These are phyloP conservation scores for Coemansia sp. DNA, from an alignment of 192 early-diverging fungal genomes.

Conservation along the genomic window DNA sequence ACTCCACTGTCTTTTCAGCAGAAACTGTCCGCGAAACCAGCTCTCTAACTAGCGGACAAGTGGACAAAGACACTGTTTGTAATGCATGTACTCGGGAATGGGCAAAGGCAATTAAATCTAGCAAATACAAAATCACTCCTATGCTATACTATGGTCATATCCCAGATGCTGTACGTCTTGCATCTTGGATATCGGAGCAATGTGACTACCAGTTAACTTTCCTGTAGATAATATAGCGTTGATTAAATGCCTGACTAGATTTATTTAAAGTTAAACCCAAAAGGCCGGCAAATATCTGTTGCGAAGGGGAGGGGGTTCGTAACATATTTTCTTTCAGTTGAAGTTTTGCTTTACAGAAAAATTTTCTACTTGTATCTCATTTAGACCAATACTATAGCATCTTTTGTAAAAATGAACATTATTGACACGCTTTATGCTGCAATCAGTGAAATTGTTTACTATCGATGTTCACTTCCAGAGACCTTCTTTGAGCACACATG, in stretches of 20 bases:
- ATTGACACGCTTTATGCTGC: slow-evolving; percentile 26
- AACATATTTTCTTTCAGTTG: too few relatives aligned
- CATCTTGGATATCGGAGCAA: slow-evolving; percentile 48
- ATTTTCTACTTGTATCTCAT: neutral
- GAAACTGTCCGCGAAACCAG: slow-evolving; percentile 31
- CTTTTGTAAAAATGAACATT: slow-evolving; percentile 18
- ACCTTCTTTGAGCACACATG: slow-evolving; percentile 19
- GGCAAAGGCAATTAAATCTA: slow-evolving; percentile 21
- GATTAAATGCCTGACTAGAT: slow-evolving; percentile 5
- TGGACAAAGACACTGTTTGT: slow-evolving; percentile 22
- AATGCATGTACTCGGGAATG: slow-evolving; percentile 41
- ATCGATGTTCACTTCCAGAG: slow-evolving; percentile 42
- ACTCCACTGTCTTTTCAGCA: slow-evolving; percentile 32
- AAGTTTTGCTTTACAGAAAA: neutral
- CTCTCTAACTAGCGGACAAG: neutral
- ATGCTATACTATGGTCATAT: slow-evolving; percentile 53
- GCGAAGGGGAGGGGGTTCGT: too few relatives aligned
- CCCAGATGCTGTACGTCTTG: slow-evolving; percentile 37
- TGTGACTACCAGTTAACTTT: slow-evolving; percentile 40
- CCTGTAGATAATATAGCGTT: slow-evolving; percentile 13
- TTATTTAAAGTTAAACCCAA: neutral
- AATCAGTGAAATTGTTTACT: slow-evolving; percentile 38
- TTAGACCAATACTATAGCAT: neutral
- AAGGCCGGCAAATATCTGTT: neutral
- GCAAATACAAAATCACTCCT: slow-evolving; percentile 35